phyloP scores from a whole-genome alignment of 345 rosid species.

The Geranium rotundifolium region DNA sequence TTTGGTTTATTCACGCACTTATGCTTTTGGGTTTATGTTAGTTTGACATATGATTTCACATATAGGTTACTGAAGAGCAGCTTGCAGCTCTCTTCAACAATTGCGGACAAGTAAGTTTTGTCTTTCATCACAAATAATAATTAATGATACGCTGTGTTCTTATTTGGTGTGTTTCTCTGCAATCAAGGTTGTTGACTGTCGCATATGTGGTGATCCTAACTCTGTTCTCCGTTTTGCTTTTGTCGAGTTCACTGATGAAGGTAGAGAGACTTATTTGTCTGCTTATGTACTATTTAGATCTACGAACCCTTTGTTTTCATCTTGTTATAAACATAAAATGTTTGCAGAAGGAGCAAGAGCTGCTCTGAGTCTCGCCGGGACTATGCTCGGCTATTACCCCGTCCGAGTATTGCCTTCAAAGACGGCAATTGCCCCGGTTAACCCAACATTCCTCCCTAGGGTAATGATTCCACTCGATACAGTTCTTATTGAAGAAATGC shows the following conservation, averaged over 20 bases:
- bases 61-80: slow-evolving; percentile 90
- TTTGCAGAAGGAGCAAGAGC: slow-evolving; percentile 73
- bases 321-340: slow-evolving; percentile 13
- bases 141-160: background rate
- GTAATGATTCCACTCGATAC: slow-evolving; percentile 28
- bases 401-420: slow-evolving; percentile 93
- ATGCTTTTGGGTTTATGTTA: slow-evolving; percentile 7
- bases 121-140: slow-evolving; percentile 1
- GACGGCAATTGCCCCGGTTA: slow-evolving; percentile 99
- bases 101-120: slow-evolving; percentile 56
- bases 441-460: slow-evolving; percentile 92
- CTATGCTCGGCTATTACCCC: slow-evolving; percentile 85
- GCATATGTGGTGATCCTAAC: slow-evolving; percentile 90
- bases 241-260: slow-evolving; percentile 86
- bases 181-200: slow-evolving; percentile 70
- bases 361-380: slow-evolving; percentile 78
- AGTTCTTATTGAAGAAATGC: background rate
- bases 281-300: slow-evolving; percentile 8
- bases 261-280: slow-evolving; percentile 26
- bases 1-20: background rate
- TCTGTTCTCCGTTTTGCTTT: slow-evolving; percentile 94
- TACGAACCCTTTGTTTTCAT: background rate
- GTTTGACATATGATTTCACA: slow-evolving; percentile 2
- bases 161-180: background rate
- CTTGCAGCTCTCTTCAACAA: slow-evolving; percentile 74